Conservation (phyloP, 2,329 filamentous ascomycete genomes). For the Didymella keratinophila region DNA sequence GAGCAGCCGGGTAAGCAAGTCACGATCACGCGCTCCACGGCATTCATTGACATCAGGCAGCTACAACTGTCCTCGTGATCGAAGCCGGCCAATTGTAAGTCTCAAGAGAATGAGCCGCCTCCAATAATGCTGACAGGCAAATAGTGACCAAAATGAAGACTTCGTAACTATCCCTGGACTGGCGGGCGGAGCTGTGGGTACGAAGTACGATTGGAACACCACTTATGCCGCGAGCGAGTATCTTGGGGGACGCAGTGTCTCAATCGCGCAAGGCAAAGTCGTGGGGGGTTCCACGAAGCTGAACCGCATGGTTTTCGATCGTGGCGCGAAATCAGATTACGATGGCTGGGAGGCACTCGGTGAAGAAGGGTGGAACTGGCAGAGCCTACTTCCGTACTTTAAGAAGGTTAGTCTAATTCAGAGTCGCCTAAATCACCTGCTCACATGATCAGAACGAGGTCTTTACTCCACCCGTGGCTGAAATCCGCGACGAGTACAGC, state of each 20-base stretch:
- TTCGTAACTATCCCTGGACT: slow-evolving; percentile 35
- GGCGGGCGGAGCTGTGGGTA: slow-evolving; percentile 34
- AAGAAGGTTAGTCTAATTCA: slow-evolving; percentile 26
- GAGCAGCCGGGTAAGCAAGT: slow-evolving; percentile 27
- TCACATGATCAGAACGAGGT: slow-evolving; percentile 31
- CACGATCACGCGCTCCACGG: background rate
- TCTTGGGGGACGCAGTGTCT: slow-evolving; percentile 23
- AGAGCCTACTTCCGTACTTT: slow-evolving; percentile 37
- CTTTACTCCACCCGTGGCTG: slow-evolving; percentile 28
- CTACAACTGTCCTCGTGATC: slow-evolving; percentile 32
- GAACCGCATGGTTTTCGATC: slow-evolving; percentile 51
- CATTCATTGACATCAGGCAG: slow-evolving; percentile 16
- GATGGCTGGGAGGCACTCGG: slow-evolving; percentile 40
- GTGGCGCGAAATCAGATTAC: slow-evolving; percentile 40
- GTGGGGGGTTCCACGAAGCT: slow-evolving; percentile 43
- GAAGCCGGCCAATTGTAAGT: slow-evolving; percentile 36
- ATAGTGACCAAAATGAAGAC: slow-evolving; percentile 32
- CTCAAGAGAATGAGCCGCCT: too few relatives aligned
- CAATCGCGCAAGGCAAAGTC: slow-evolving; percentile 30
- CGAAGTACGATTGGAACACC: slow-evolving; percentile 39
- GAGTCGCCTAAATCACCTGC: background rate
- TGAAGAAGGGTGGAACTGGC: slow-evolving; percentile 40
- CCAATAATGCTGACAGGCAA: background rate
- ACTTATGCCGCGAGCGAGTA: slow-evolving; percentile 26
- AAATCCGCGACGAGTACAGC: slow-evolving; percentile 31